These are phyloP conservation scores for Cucurbita moschata DNA, from an alignment of 306 rosid genomes.

Conservation along the genomic window DNA sequence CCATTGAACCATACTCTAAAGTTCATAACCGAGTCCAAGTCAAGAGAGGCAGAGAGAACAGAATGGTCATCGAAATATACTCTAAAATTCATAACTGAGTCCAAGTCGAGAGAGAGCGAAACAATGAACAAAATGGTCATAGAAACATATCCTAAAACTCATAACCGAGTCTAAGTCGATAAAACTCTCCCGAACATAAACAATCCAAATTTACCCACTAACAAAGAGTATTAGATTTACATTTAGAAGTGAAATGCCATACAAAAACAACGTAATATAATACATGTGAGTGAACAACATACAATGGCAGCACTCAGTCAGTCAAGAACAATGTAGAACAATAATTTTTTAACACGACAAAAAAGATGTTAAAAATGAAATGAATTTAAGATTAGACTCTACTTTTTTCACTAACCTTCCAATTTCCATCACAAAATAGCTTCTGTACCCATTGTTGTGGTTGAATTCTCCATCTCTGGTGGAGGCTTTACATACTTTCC, in stretches of 20 bases:
- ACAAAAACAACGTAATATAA: background rate
- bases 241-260: background rate
- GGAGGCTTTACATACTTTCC: constrained; percentile 88
- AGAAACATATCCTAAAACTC: too few relatives aligned
- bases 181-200: background rate
- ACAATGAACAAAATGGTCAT: too few relatives aligned
- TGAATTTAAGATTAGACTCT: constrained; percentile 7
- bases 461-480: constrained; percentile 38
- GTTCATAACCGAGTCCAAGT: too few relatives aligned
- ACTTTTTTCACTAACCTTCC: background rate
- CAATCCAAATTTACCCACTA: background rate
- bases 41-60: too few relatives aligned
- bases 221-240: background rate
- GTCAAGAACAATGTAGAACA: constrained; percentile 15
- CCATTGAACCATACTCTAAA: too few relatives aligned
- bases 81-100: too few relatives aligned
- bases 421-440: background rate
- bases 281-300: background rate
- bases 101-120: too few relatives aligned
- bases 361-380: constrained; percentile 8
- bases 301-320: constrained; percentile 11
- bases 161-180: too few relatives aligned
- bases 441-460: constrained; percentile 26
- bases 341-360: background rate
- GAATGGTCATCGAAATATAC: too few relatives aligned